Conservation (phyloP, 352 stramenopile species). For the Phytophthora citrophthora region DNA sequence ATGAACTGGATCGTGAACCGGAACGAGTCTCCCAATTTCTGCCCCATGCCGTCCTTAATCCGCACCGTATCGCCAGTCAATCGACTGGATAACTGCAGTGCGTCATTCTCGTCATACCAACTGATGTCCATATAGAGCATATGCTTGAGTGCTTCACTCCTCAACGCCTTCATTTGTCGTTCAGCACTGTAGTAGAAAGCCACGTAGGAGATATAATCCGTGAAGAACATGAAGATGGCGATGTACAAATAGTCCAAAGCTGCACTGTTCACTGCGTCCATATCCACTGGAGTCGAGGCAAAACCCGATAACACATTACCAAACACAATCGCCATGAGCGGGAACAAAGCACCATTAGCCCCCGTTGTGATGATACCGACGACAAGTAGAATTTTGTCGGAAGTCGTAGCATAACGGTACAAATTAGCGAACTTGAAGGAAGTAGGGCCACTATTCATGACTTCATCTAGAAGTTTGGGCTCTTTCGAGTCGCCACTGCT, state of each 20-base stretch:
- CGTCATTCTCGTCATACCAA: conserved; percentile 50
- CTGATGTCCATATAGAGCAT: conserved; percentile 55
- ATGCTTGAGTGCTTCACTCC: conserved; percentile 34
- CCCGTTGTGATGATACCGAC: conserved; percentile 31
- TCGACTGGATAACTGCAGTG: conserved; percentile 40
- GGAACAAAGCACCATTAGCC: conserved; percentile 48
- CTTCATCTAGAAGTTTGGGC: conserved; percentile 21
- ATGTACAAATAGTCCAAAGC: conserved; percentile 39
- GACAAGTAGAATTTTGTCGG: conserved; percentile 40
- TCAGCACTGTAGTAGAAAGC: conserved; percentile 24
- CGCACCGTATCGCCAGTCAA: conserved; percentile 51
- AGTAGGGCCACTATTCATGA: conserved; percentile 22
- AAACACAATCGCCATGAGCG: conserved; percentile 56
- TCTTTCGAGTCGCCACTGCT: conserved; percentile 21
- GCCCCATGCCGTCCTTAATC: conserved; percentile 56
- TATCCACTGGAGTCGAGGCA: conserved; percentile 31
- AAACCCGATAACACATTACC: conserved; percentile 45
- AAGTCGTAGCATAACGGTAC: conserved; percentile 45
- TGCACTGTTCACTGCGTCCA: conserved; percentile 30
- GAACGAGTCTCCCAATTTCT: conserved; percentile 49
- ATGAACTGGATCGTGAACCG: conserved; percentile 38
- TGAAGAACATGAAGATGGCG: conserved; percentile 42
- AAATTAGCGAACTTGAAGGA: conserved; percentile 42
- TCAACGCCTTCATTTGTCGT: conserved; percentile 46
- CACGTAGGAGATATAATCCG: conserved; percentile 21